phyloP scores from a whole-genome alignment of 179 eudicot genomes.

The Beta corolliflora region DNA sequence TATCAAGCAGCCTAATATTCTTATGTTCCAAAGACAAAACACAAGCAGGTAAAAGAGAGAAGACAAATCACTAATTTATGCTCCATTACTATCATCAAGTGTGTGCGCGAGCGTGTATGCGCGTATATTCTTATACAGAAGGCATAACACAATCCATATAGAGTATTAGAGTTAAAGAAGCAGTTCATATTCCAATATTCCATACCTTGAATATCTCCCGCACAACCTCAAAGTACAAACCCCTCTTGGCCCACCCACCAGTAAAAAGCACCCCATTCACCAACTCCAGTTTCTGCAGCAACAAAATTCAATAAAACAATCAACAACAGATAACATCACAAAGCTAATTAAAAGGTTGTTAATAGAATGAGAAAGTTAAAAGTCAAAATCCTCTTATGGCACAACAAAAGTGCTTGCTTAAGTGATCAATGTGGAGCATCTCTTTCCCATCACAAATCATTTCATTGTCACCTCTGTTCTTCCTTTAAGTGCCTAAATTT shows the following conservation, averaged over 20 bases:
- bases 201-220: conserved; percentile 71
- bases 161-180: no score
- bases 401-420: background rate
- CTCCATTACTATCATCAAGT: background rate
- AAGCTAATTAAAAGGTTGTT: background rate
- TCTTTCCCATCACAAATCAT: no score
- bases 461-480: no score
- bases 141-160: background rate
- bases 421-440: no score
- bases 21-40: background rate
- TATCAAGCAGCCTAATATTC: background rate
- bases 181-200: conserved; percentile 15
- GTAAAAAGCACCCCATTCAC: conserved; percentile 95
- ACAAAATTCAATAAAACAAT: conserved; percentile 13
- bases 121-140: no score
- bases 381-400: background rate
- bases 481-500: no score
- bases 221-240: conserved; percentile 72
- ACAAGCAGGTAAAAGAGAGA: no score
- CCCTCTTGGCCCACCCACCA: conserved; percentile 89
- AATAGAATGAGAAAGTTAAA: background rate
- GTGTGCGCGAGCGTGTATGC: background rate
- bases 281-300: conserved; percentile 73
- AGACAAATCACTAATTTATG: background rate
- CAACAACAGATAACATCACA: background rate